Evolutionary conservation across 1,284 basidiomycete genomes (phyloP).

Genomic region (Phellopilus nigrolimitatus): DNA sequence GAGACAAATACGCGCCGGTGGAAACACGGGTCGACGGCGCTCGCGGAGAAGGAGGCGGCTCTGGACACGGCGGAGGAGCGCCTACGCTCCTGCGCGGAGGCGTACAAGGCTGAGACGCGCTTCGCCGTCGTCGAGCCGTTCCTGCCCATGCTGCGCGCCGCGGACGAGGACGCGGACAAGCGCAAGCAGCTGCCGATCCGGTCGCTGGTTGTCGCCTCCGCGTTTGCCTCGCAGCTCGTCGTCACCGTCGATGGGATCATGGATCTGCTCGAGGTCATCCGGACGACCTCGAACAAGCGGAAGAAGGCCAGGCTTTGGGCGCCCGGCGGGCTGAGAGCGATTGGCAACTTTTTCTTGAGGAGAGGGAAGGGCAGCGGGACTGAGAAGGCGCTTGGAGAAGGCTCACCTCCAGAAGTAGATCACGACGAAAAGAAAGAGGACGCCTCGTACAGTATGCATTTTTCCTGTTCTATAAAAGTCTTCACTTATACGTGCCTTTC

Average conservation of each 20-base stretch:
- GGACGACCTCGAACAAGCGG: slow-evolving; percentile 36
- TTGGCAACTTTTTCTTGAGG: slow-evolving; percentile 35
- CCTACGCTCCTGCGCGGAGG: slow-evolving; percentile 35
- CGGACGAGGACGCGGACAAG: slow-evolving; percentile 6
- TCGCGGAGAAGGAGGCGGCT: slow-evolving; percentile 28
- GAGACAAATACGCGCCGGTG: slow-evolving; percentile 48
- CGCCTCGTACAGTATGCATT: slow-evolving; percentile 33
- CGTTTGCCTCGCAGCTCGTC: slow-evolving; percentile 43
- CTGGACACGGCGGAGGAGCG: slow-evolving; percentile 36
- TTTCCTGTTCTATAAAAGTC: neutral
- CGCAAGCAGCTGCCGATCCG: slow-evolving; percentile 32
- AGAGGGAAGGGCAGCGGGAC: slow-evolving; percentile 25
- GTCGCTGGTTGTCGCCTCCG: slow-evolving; percentile 42
- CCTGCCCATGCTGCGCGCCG: slow-evolving; percentile 27
- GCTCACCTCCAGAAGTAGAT: slow-evolving; percentile 1
- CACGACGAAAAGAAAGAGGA: slow-evolving; percentile 20
- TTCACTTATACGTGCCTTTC: neutral
- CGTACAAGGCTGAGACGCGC: slow-evolving; percentile 39
- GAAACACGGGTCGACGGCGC: slow-evolving; percentile 25
- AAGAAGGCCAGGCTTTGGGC: slow-evolving; percentile 43
- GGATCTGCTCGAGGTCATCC: slow-evolving; percentile 40
- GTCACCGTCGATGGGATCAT: slow-evolving; percentile 40
- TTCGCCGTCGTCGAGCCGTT: slow-evolving; percentile 46
- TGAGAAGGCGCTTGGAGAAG: slow-evolving; percentile 18
- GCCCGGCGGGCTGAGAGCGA: slow-evolving; percentile 41